Base-by-base conservation (phyloP, 495 filamentous ascomycete genomes). In the Aspergillus ostianus region DNA sequence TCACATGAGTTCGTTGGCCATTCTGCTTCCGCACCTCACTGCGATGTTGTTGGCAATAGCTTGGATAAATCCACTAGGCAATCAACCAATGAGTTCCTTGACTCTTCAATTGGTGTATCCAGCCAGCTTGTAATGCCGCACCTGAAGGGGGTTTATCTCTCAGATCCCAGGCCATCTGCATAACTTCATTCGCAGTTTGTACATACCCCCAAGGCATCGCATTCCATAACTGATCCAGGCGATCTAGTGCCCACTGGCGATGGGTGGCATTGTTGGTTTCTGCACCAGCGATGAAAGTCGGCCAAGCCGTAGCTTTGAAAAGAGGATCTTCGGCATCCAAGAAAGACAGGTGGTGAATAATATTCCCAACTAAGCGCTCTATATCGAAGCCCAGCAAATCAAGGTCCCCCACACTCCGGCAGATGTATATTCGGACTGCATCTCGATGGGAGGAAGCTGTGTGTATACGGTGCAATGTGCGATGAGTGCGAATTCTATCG, bases 251-350 rank as follows among this genome's bases (percentile, higher is more conserved):
- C 57, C 57, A 60, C 26, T 50, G 23, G 0, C 57, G 23, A 41
- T 55, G 47, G 3, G 27, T 29, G 1, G 26, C 26, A 32, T 60
- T 49, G n/a, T 54, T 41, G 1, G 57, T 60, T 21, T 60, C 57
- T 4, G 27, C 57, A 9, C 57, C 57, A 3, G 51, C 57, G n/a
- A 60, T 60, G 19, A 60, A 60, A 19, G 57, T 60, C 45, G 57
- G 50, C 57, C 57, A 60, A 10, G 44, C 47, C 13, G 57, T 60
- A 15, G 51, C 57, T 19, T 54, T 53, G 45, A 54, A 53, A 0
- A 60, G 5, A 8, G 51, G 44, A 18, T 60, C 51, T 9, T 12
- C 12, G 23, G 29, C 20, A 21, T 53, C 45, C 0, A 60, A 21
- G 5, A 41, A 21, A 1, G 51, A 32, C 0, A 60, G 51, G 17